phyloP scores from a whole-genome alignment of 441 rosid species.

The Pelargonium australe region DNA sequence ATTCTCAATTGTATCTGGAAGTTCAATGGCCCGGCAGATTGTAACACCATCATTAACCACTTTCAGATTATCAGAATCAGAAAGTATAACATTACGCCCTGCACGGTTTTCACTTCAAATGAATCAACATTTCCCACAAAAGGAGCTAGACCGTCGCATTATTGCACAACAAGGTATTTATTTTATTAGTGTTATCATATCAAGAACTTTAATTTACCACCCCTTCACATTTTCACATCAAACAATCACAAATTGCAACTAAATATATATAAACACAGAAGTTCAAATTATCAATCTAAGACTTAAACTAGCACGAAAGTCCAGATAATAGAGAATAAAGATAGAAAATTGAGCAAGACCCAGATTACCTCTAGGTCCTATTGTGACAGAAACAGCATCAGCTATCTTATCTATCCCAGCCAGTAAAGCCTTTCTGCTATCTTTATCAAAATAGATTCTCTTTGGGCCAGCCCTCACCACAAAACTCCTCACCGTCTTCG shows the following conservation, averaged over 20 bases:
- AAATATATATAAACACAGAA: no score
- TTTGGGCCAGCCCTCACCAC: slow-evolving; percentile 67
- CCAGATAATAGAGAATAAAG: not conserved
- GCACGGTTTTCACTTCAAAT: slow-evolving; percentile 27
- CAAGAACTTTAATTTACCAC: no score
- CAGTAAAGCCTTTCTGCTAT: slow-evolving; percentile 62
- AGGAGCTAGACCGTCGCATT: not conserved
- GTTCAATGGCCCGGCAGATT: slow-evolving; percentile 70
- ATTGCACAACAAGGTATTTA: not conserved
- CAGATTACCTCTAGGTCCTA: slow-evolving; percentile 71
- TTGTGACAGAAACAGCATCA: slow-evolving; percentile 80
- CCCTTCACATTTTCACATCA: no score
- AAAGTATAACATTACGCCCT: slow-evolving; percentile 77
- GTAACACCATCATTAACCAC: slow-evolving; percentile 86
- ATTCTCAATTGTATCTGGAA: slow-evolving; percentile 68
- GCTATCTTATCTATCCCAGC: slow-evolving; percentile 87
- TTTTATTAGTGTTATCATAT: no score
- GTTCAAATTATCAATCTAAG: not conserved
- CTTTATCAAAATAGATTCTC: slow-evolving; percentile 57
- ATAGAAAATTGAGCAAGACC: slow-evolving; percentile 5
- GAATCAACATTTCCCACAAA: slow-evolving; percentile 19
- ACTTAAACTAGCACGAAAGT: not conserved
- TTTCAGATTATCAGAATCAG: slow-evolving; percentile 47
- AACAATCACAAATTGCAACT: no score
- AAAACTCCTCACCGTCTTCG: slow-evolving; percentile 29